phyloP scores from a whole-genome alignment of 192 early-diverging fungal species.

The Thamnidium elegans region DNA sequence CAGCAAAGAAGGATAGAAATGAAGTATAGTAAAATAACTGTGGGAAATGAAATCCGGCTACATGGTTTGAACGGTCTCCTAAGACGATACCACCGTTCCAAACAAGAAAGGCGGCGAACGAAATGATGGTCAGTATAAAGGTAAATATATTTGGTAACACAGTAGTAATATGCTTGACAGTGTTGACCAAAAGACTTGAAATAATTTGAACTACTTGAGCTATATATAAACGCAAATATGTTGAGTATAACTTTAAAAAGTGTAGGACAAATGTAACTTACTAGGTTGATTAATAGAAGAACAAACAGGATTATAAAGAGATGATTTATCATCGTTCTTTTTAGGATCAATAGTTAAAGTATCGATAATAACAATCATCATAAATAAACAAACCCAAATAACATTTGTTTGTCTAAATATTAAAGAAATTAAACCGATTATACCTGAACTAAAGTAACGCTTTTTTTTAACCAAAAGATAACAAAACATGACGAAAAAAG shows the following conservation, averaged over 20 bases:
- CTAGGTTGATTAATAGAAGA: not conserved
- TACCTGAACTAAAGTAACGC: slow-evolving; percentile 49
- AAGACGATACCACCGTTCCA: slow-evolving; percentile 86
- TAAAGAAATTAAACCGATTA: slow-evolving; percentile 44
- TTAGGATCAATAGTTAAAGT: slow-evolving; percentile 12
- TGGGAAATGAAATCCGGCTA: slow-evolving; percentile 72
- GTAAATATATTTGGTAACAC: slow-evolving; percentile 41
- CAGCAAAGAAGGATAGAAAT: slow-evolving; percentile 50
- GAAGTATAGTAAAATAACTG: slow-evolving; percentile 85
- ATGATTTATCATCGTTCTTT: not conserved
- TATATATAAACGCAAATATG: not conserved
- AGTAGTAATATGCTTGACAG: slow-evolving; percentile 14
- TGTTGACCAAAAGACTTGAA: slow-evolving; percentile 22
- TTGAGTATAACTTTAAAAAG: not conserved
- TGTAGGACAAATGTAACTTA: not conserved
- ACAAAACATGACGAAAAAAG: slow-evolving; percentile 70
- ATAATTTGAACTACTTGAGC: slow-evolving; percentile 14
- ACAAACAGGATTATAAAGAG: slow-evolving; percentile 26
- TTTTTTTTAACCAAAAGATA: slow-evolving; percentile 55
- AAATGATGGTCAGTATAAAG: slow-evolving; percentile 43
- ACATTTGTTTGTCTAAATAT: slow-evolving; percentile 92
- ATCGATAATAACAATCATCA: slow-evolving; percentile 43
- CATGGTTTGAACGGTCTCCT: slow-evolving; percentile 85
- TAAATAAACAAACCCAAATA: slow-evolving; percentile 79
- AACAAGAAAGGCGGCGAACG: slow-evolving; percentile 67